Conservation (phyloP, 2,329 filamentous ascomycete genomes). For the Seiridium cupressi region DNA sequence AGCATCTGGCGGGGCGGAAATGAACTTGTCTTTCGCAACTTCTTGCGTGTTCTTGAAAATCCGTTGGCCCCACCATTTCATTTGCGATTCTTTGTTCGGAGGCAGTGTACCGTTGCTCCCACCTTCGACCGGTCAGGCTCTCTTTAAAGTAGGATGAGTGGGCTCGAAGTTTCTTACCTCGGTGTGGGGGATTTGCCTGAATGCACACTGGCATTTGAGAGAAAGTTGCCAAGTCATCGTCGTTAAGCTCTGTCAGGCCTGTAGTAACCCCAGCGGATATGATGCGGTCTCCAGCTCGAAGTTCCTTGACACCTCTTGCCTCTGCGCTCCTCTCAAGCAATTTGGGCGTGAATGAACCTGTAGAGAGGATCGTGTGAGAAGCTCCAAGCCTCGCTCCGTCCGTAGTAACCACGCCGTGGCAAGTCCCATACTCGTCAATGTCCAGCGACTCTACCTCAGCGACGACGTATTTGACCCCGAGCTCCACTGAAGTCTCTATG, state of each 20-base stretch:
- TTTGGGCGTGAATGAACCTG: slow-evolving; percentile 57
- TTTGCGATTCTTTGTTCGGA: slow-evolving; percentile 45
- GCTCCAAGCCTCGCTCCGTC: slow-evolving; percentile 44
- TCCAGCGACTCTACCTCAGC: slow-evolving; percentile 47
- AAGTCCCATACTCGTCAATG: slow-evolving; percentile 42
- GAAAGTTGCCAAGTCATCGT: slow-evolving; percentile 41
- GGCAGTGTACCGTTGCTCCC: slow-evolving; percentile 57
- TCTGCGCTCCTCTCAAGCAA: slow-evolving; percentile 51
- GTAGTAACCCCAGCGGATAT: slow-evolving; percentile 59
- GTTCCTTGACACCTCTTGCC: slow-evolving; percentile 40
- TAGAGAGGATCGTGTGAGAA: slow-evolving; percentile 50
- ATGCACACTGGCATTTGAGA: slow-evolving; percentile 47
- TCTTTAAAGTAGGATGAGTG: slow-evolving; percentile 16
- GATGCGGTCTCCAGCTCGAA: slow-evolving; percentile 54
- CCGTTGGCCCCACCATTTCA: slow-evolving; percentile 61
- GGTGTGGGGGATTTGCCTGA: slow-evolving; percentile 28
- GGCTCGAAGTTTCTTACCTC: slow-evolving; percentile 21
- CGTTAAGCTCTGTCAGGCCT: slow-evolving; percentile 52
- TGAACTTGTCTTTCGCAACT: slow-evolving; percentile 46
- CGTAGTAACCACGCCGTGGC: slow-evolving; percentile 46
- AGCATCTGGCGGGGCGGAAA: slow-evolving; percentile 55
- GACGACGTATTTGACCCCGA: slow-evolving; percentile 58
- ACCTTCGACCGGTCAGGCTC: slow-evolving; percentile 35
- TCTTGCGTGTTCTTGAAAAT: slow-evolving; percentile 56
- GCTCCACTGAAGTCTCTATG: slow-evolving; percentile 47